Percentiles rank a stretch among this genome's conserved stretches.
Evolutionary conservation across 306 rosid genomes (phyloP).

Genomic region (Hippophae rhamnoides): DNA sequence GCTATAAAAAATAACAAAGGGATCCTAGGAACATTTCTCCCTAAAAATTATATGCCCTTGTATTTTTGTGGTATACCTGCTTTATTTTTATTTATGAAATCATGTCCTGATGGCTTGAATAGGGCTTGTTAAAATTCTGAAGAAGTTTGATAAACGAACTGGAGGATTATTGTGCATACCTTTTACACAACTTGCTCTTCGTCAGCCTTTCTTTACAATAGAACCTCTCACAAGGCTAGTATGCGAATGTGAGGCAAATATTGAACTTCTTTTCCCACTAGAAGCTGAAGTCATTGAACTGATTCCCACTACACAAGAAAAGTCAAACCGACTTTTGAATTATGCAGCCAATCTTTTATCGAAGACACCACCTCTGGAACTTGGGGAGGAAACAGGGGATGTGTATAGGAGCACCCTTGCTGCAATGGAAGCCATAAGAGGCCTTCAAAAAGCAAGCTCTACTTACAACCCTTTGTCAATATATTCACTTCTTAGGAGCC

Average conservation of each 20-base stretch:
- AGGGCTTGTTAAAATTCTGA: constrained; percentile 84
- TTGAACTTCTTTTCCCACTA: constrained; percentile 81
- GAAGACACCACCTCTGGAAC: constrained; percentile 36
- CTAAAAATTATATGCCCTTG: constrained; percentile 14
- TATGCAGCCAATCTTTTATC: constrained; percentile 14
- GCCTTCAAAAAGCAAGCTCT: constrained; percentile 81
- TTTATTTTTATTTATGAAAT: constrained; percentile 8
- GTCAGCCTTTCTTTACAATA: constrained; percentile 76
- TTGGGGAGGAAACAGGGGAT: constrained; percentile 50
- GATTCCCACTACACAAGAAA: constrained; percentile 23
- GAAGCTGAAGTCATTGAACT: constrained; percentile 82
- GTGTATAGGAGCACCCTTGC: constrained; percentile 77
- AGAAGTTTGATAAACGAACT: constrained; percentile 91
- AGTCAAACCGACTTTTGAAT: constrained; percentile 20
- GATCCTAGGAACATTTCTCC: too few species aligned
- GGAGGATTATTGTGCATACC: constrained; percentile 71
- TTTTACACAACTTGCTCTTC: constrained; percentile 71
- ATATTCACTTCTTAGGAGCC: constrained; percentile 51
- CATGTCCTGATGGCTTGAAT: constrained; percentile 23
- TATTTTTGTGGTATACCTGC: constrained; percentile 7
- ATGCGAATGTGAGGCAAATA: constrained; percentile 76
- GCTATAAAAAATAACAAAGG: too few species aligned
- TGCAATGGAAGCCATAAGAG: constrained; percentile 73
- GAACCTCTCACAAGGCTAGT: constrained; percentile 77
- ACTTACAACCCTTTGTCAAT: constrained; percentile 72